Percentiles rank a stretch among this genome's conserved stretches.
Conservation (phyloP, 306 rosid species). For the Vigna reflexopilosa region DNA sequence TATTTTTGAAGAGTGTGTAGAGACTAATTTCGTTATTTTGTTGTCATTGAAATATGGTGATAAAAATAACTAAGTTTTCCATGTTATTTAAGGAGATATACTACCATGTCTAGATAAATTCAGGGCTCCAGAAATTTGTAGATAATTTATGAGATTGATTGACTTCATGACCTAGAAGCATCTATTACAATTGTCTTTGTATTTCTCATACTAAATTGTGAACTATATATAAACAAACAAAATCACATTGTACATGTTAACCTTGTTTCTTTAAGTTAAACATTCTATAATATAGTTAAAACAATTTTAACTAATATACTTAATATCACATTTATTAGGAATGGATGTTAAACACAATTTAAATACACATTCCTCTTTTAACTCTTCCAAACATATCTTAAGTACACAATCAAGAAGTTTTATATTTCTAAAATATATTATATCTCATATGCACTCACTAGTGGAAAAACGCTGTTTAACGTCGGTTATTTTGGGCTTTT, state of each 20-base stretch:
- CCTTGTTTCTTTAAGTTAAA: too few species aligned
- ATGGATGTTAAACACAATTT: too few species aligned
- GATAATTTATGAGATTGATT: conserved; percentile 39
- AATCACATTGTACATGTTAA: neutral
- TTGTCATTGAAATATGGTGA: conserved; percentile 8
- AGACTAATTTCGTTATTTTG: conserved; percentile 20
- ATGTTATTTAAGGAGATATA: conserved; percentile 27
- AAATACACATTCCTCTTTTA: too few species aligned
- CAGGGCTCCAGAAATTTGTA: conserved; percentile 43
- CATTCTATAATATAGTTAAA: too few species aligned
- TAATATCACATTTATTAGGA: too few species aligned
- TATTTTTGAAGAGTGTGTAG: conserved; percentile 23
- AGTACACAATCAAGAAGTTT: too few species aligned
- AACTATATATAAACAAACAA: conserved; percentile 39
- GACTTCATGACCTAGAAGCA: conserved; percentile 38
- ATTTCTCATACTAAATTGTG: conserved; percentile 32
- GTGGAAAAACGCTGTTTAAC: too few species aligned
- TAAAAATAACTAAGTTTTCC: conserved; percentile 33
- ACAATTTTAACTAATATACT: too few species aligned
- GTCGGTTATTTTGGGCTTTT: too few species aligned
- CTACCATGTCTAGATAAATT: neutral
- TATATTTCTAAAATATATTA: too few species aligned
- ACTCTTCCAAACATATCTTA: too few species aligned
- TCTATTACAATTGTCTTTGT: conserved; percentile 21
- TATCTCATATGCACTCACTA: too few species aligned